Conservation (phyloP, 2,329 filamentous ascomycete genomes). For the Fusarium pseudonygamai region DNA sequence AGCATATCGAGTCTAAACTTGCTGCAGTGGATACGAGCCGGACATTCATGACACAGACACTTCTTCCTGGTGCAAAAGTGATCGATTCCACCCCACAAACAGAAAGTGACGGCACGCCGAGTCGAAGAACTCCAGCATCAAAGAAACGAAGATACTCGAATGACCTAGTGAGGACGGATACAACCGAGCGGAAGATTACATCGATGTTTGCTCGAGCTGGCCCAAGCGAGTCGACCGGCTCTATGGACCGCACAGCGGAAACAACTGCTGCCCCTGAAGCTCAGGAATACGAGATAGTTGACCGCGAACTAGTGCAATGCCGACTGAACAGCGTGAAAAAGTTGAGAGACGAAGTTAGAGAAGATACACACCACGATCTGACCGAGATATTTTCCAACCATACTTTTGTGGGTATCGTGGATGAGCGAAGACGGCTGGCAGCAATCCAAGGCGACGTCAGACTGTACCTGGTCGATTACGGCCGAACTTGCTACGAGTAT, state of each 20-base stretch:
- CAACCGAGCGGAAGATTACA: constrained; percentile 91
- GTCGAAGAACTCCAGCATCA: constrained; percentile 49
- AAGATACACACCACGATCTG: constrained; percentile 83
- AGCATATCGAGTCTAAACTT: constrained; percentile 78
- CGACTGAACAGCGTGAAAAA: constrained; percentile 86
- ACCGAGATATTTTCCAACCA: constrained; percentile 88
- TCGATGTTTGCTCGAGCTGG: constrained; percentile 81
- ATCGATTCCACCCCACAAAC: constrained; percentile 39
- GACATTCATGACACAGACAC: constrained; percentile 91
- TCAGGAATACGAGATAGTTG: constrained; percentile 75
- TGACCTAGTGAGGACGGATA: constrained; percentile 89
- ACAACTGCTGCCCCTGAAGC: constrained; percentile 55
- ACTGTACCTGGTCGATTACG: constrained; percentile 93
- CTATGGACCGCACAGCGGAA: constrained; percentile 45
- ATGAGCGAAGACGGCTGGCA: constrained; percentile 85
- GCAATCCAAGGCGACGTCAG: constrained; percentile 94
- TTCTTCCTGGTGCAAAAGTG: constrained; percentile 73
- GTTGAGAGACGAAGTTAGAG: constrained; percentile 81
- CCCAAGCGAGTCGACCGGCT: constrained; percentile 33
- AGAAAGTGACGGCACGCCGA: constrained; percentile 43
- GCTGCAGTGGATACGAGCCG: constrained; percentile 92
- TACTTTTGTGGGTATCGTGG: constrained; percentile 93
- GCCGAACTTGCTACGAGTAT: constrained; percentile 84
- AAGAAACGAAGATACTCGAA: constrained; percentile 64
- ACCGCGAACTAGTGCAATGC: constrained; percentile 75